Conservation (phyloP, 1,284 basidiomycete species). For the Cutaneotrichosporon sp. region DNA sequence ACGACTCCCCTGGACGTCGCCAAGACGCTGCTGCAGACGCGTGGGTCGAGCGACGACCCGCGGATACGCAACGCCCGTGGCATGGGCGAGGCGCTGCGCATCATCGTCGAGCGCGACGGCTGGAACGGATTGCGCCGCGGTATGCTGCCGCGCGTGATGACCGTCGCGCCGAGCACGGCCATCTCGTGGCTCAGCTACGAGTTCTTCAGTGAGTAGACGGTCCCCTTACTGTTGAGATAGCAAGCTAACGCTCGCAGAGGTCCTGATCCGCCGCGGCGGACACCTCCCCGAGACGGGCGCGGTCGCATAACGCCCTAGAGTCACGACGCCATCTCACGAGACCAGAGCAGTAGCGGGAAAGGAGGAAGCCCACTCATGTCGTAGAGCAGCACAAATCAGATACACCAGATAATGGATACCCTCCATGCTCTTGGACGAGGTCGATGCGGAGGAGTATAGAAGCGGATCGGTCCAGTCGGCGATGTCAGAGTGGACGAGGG, state of each 20-base stretch:
- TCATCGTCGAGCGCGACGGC: constrained; percentile 86
- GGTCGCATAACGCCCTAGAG: constrained; percentile 3
- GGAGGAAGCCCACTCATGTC: not conserved
- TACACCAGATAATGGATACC: constrained; percentile 14
- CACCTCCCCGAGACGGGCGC: constrained; percentile 45
- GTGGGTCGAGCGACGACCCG: constrained; percentile 76
- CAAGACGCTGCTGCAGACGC: constrained; percentile 82
- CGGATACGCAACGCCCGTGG: constrained; percentile 82
- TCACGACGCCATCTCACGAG: not conserved
- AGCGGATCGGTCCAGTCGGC: not conserved
- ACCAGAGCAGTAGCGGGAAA: not conserved
- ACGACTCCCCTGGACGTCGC: constrained; percentile 99
- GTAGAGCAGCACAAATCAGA: constrained; percentile 2
- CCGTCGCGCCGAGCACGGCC: constrained; percentile 96
- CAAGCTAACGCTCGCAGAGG: constrained; percentile 37
- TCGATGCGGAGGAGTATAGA: too few relatives aligned
- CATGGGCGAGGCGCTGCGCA: constrained; percentile 83
- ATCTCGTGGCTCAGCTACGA: constrained; percentile 97
- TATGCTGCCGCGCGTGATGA: constrained; percentile 86
- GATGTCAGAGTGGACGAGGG: not conserved
- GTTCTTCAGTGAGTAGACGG: constrained; percentile 78
- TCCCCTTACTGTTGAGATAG: too few relatives aligned
- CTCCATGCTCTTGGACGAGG: constrained; percentile 9
- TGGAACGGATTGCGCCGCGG: constrained; percentile 83
- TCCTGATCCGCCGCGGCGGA: constrained; percentile 47